Base-by-base conservation (phyloP, 164 flowering plant genomes). In the Saururus chinensis region DNA sequence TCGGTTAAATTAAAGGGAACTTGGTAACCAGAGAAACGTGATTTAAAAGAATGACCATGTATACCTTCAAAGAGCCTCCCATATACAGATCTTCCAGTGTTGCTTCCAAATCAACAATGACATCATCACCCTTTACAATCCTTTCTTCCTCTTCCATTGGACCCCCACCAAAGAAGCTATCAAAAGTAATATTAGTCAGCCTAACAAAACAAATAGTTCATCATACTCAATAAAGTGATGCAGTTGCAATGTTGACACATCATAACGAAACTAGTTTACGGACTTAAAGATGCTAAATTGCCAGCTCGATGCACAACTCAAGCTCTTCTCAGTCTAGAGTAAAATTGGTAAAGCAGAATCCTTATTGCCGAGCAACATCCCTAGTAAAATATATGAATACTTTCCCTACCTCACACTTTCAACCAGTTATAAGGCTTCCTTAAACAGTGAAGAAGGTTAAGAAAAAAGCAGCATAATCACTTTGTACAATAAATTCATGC, bases 1-100 rank as follows among this genome's bases (percentile, higher is more conserved):
- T 30, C 6, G 37, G 37, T 30, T 30, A 30, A 30, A 6, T 30
- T 30, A 2, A 30, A 30, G 37, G 37, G 37, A 60, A 49, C 14
- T 49, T 8, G 25, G 24, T 19, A 6, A n/a, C 30, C 60, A 41
- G 30, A 42, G 6, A 30, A 30, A n/a, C 2, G 37, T 30, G 37
- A 30, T 30, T 6, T 6, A 30, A 45, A 13, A 17, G 49, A 45
- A 45, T 8, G 14, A 9, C 11, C 49, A 10, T 12, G 20, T 51
- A 41, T 67, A 93, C 99, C 96, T 89, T 91, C 70, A 91, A 64
- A 41, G 96, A 60, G 40, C 99, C 97, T 59, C 99, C 99, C 97
- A 89, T 84, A 82, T 95, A 95, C 65, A 95, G 71, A 76, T 91
- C 99, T 79, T 95, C 98, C 62, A 91, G 67, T 24, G 96, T 68